A percentile compares a stretch with the other conserved stretches of the same genome.
phyloP scores from a whole-genome alignment of 306 rosid genomes.

The Fragaria iinumae region DNA sequence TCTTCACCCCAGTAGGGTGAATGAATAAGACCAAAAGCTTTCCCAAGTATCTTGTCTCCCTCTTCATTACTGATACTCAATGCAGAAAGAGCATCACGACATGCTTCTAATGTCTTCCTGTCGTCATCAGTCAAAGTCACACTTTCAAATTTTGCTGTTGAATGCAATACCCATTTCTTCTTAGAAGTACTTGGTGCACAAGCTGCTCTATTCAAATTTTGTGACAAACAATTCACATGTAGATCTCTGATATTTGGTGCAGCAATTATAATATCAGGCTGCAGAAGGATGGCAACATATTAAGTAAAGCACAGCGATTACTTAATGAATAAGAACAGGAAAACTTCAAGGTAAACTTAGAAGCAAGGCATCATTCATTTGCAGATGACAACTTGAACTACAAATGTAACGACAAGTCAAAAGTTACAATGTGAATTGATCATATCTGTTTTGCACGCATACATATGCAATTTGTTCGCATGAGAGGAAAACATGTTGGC shows the following conservation, averaged over 20 bases:
- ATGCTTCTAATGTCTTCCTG: slow-evolving; percentile 63
- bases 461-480: background rate
- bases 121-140: slow-evolving; percentile 49
- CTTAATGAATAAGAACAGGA: background rate
- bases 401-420: background rate
- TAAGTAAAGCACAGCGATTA: background rate
- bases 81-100: slow-evolving; percentile 51
- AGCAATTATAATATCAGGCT: slow-evolving; percentile 38
- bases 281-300: slow-evolving; percentile 19
- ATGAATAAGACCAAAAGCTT: slow-evolving; percentile 78
- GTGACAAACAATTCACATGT: slow-evolving; percentile 27
- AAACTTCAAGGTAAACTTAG: background rate
- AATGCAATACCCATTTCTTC: slow-evolving; percentile 53
- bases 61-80: slow-evolving; percentile 64
- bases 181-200: slow-evolving; percentile 31
- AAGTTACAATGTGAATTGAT: background rate
- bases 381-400: background rate
- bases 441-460: background rate
- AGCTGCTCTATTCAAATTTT: slow-evolving; percentile 27
- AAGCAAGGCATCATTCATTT: background rate
- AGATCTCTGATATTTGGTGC: slow-evolving; percentile 33
- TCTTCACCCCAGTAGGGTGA: slow-evolving; percentile 98
- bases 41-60: slow-evolving; percentile 81
- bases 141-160: slow-evolving; percentile 53
- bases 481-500: background rate